Percentiles rank a stretch among this genome's conserved stretches.
phyloP scores from a whole-genome alignment of 371 early-diverging fungal genomes.

The Mortierella sp. region DNA sequence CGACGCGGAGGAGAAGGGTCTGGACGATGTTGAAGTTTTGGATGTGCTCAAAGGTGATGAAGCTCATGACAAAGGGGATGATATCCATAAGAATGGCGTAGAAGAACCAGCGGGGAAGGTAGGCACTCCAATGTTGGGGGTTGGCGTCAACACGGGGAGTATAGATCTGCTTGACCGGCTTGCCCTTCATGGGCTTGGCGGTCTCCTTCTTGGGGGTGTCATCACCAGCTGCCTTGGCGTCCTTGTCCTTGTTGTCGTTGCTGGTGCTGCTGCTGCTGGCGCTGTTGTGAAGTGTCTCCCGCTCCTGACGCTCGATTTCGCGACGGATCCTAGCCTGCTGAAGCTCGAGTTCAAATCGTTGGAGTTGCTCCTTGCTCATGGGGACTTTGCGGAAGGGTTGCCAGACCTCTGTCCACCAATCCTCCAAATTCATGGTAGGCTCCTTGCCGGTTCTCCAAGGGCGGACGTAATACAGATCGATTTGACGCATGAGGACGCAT shows the following conservation, averaged over 20 bases:
- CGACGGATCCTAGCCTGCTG: conserved; percentile 33
- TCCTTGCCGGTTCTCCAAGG: conserved; percentile 54
- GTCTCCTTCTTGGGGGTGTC: conserved; percentile 2
- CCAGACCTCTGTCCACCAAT: conserved; percentile 53
- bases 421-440: conserved; percentile 47
- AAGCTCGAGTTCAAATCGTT: conserved; percentile 42
- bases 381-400: conserved; percentile 56
- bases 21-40: conserved; percentile 23
- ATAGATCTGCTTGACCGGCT: conserved; percentile 37
- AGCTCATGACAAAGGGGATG: conserved; percentile 33
- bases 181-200: conserved; percentile 20
- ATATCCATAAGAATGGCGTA: conserved; percentile 39
- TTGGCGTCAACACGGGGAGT: conserved; percentile 37
- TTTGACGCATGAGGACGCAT: conserved; percentile 49
- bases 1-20: conserved; percentile 17
- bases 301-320: conserved; percentile 25
- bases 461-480: conserved; percentile 50
- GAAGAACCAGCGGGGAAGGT: conserved; percentile 52
- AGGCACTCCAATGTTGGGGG: conserved; percentile 53
- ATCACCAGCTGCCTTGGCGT: neutral
- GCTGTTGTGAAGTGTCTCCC: neutral
- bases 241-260: neutral
- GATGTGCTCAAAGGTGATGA: conserved; percentile 41
- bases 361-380: conserved; percentile 49
- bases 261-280: neutral